These are phyloP conservation scores for Pneumocystis carinii DNA, from an alignment of 1,139 yeast species.

Conservation along the genomic window DNA sequence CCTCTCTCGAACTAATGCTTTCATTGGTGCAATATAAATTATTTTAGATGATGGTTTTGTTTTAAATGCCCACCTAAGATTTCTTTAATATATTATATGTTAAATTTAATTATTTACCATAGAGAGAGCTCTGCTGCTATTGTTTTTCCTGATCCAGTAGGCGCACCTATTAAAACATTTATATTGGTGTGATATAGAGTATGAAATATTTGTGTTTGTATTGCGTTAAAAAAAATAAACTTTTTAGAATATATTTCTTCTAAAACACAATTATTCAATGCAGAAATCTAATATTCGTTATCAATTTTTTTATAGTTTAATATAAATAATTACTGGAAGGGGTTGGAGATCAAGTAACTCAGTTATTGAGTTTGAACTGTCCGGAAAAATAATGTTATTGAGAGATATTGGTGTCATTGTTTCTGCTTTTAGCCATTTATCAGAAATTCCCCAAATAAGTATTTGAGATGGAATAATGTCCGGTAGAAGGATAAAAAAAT, in stretches of 20 bases:
- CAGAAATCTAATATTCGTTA: constrained; percentile 30
- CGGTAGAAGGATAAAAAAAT: constrained; percentile 78
- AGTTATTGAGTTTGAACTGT: constrained; percentile 73
- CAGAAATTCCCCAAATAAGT: constrained; percentile 63
- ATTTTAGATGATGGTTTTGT: constrained; percentile 17
- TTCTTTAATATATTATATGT: constrained; percentile 3
- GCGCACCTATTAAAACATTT: constrained; percentile 87
- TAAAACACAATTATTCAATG: constrained; percentile 52
- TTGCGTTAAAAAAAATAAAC: constrained; percentile 85
- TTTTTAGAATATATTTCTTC: constrained; percentile 52
- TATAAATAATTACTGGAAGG: constrained; percentile 34
- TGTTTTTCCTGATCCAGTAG: constrained; percentile 97
- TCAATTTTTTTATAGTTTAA: background rate
- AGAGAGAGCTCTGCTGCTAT: constrained; percentile 93
- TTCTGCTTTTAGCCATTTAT: constrained; percentile 82
- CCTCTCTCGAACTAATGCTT: constrained; percentile 89
- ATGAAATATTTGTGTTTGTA: constrained; percentile 96
- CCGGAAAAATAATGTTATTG: constrained; percentile 78
- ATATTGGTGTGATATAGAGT: constrained; percentile 65
- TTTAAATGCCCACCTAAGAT: constrained; percentile 13
- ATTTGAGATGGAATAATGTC: constrained; percentile 86
- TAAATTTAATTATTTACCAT: constrained; percentile 53
- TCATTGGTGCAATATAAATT: constrained; percentile 91
- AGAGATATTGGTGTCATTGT: constrained; percentile 65
- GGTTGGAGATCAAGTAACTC: constrained; percentile 70